Evolutionary conservation across 139 green algal genomes (phyloP).

Genomic region (Chloropicon primus): DNA sequence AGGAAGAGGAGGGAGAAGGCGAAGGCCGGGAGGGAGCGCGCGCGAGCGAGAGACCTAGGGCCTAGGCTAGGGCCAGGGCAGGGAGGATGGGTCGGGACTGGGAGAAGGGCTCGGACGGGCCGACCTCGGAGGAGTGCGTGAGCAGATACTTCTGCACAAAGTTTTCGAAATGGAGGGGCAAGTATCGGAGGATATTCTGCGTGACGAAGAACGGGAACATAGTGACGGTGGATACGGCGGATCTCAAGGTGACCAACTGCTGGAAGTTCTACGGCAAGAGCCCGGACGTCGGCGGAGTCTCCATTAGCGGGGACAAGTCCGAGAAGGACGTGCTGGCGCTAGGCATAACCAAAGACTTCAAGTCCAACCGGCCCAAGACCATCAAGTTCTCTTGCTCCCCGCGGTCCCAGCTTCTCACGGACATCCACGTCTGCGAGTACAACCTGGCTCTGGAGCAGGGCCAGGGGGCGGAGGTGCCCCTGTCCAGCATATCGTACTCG

Average conservation of each 20-base stretch:
- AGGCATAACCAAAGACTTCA: neutral
- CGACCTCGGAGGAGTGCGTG: constrained; percentile 18
- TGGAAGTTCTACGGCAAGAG: constrained; percentile 44
- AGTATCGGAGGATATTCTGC: constrained; percentile 58
- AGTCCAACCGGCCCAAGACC: constrained; percentile 46
- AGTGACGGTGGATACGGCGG: constrained; percentile 62
- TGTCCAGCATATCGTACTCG: neutral
- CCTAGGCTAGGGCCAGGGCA: too few relatives aligned
- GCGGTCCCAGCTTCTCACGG: constrained; percentile 48
- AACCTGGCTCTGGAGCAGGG: neutral
- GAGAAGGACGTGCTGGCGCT: constrained; percentile 31
- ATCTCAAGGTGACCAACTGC: constrained; percentile 59
- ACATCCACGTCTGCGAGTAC: constrained; percentile 32
- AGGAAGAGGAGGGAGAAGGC: too few relatives aligned
- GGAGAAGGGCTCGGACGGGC: neutral
- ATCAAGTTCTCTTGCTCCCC: constrained; percentile 58
- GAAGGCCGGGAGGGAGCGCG: too few relatives aligned
- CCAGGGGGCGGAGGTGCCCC: neutral
- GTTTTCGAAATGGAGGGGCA: constrained; percentile 52
- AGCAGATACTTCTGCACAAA: constrained; percentile 61
- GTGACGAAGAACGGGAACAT: constrained; percentile 43
- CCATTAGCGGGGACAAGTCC: constrained; percentile 16
- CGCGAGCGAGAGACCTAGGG: too few relatives aligned
- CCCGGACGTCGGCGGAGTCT: constrained; percentile 27
- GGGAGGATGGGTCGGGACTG: neutral